A percentile compares a stretch with the other conserved stretches of the same genome.
phyloP scores from a whole-genome alignment of 371 early-diverging fungal genomes.

The Apophysomyces variabilis region DNA sequence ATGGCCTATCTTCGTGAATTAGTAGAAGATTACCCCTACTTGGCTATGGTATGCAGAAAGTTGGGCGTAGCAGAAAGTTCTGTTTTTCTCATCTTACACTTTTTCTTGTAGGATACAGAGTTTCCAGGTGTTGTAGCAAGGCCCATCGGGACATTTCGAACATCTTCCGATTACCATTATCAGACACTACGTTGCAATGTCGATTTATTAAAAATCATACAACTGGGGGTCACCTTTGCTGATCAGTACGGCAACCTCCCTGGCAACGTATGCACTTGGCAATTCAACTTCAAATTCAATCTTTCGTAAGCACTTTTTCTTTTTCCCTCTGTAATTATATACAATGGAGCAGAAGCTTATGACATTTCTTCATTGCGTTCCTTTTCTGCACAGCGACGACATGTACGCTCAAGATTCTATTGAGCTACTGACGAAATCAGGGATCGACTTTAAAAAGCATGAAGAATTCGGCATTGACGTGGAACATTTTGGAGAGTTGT shows the following conservation, averaged over 20 bases:
- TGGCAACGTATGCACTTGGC: slow-evolving; percentile 95
- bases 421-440: slow-evolving; percentile 95
- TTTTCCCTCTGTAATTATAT: no score
- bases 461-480: slow-evolving; percentile 98
- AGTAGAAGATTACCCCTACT: slow-evolving; percentile 93
- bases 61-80: background rate
- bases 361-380: background rate
- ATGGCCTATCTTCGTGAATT: slow-evolving; percentile 90
- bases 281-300: slow-evolving; percentile 99
- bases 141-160: slow-evolving; percentile 96
- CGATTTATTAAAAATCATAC: slow-evolving; percentile 98
- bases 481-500: slow-evolving; percentile 95
- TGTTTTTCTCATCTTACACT: background rate
- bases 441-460: slow-evolving; percentile 98
- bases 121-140: slow-evolving; percentile 99
- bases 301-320: slow-evolving; percentile 58
- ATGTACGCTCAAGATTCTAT: slow-evolving; percentile 99
- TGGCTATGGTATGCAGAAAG: slow-evolving; percentile 86
- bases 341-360: background rate
- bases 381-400: slow-evolving; percentile 69
- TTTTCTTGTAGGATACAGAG: slow-evolving; percentile 91
- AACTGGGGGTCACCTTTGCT: slow-evolving; percentile 97
- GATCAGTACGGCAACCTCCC: slow-evolving; percentile 95
- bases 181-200: slow-evolving; percentile 99
- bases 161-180: slow-evolving; percentile 97